Conservation (phyloP, 2,329 filamentous ascomycete species). For the Sarocladiaceae sp. region DNA sequence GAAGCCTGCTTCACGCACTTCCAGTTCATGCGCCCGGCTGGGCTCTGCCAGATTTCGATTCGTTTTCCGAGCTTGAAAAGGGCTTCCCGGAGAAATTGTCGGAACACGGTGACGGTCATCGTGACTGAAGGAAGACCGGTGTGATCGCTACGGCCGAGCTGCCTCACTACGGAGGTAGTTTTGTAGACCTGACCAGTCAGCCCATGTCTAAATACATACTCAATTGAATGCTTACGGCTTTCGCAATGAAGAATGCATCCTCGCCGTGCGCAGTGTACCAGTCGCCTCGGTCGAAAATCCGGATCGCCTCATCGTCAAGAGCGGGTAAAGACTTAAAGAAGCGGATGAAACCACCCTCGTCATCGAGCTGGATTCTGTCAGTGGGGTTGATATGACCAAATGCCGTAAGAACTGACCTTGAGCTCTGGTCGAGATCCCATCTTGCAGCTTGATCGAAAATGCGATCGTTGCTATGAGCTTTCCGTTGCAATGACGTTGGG, state of each 20-base stretch:
- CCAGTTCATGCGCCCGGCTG: slow-evolving; percentile 80
- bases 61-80: slow-evolving; percentile 88
- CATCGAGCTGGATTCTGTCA: slow-evolving; percentile 67
- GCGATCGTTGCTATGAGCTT: neutral
- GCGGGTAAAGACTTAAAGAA: slow-evolving; percentile 85
- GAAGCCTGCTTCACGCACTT: slow-evolving; percentile 89
- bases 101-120: slow-evolving; percentile 91
- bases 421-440: slow-evolving; percentile 72
- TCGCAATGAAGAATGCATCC: slow-evolving; percentile 79
- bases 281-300: slow-evolving; percentile 90
- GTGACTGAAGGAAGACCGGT: slow-evolving; percentile 91
- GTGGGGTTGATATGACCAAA: slow-evolving; percentile 9
- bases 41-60: slow-evolving; percentile 82
- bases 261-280: slow-evolving; percentile 93
- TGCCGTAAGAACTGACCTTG: slow-evolving; percentile 44
- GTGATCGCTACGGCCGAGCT: slow-evolving; percentile 78
- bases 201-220: neutral
- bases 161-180: slow-evolving; percentile 90
- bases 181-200: slow-evolving; percentile 70
- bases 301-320: slow-evolving; percentile 69
- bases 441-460: slow-evolving; percentile 20
- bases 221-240: slow-evolving; percentile 50
- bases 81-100: slow-evolving; percentile 91
- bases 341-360: slow-evolving; percentile 94
- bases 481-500: neutral